Conservation (phyloP, 2,329 filamentous ascomycete genomes). For the Penicillium polonicum region DNA sequence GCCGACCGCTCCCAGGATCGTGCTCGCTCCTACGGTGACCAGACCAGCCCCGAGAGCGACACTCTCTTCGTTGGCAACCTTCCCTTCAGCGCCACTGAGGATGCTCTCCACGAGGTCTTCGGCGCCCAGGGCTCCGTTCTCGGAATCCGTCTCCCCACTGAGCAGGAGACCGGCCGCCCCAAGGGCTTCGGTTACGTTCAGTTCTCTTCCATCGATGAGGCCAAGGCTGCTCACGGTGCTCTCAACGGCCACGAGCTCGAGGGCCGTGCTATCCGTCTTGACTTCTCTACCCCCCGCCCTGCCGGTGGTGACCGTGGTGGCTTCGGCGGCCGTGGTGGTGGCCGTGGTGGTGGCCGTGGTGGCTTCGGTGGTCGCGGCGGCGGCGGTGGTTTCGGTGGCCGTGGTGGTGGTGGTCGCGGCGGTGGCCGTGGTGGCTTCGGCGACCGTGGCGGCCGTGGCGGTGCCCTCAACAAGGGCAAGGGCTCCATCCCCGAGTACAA, state of each 20-base stretch:
- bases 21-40: conserved; percentile 67
- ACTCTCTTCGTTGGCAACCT: conserved; percentile 93
- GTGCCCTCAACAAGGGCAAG: conserved; percentile 50
- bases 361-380: conserved; percentile 45
- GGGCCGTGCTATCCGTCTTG: conserved; percentile 75
- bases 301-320: conserved; percentile 53
- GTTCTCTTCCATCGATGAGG: conserved; percentile 79
- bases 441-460: conserved; percentile 51
- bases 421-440: conserved; percentile 47
- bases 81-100: conserved; percentile 78
- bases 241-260: conserved; percentile 70
- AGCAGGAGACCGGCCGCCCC: conserved; percentile 75
- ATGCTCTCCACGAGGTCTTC: conserved; percentile 72
- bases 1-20: conserved; percentile 59
- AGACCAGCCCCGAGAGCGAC: conserved; percentile 73
- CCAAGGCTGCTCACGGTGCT: conserved; percentile 68
- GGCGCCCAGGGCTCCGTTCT: conserved; percentile 67
- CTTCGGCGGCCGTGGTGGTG: conserved; percentile 50
- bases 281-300: conserved; percentile 70
- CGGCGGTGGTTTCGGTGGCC: conserved; percentile 45
- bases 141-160: conserved; percentile 83
- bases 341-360: conserved; percentile 54
- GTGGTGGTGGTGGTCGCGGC: conserved; percentile 44
- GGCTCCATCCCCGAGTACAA: conserved; percentile 65
- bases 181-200: conserved; percentile 94